Conservation (phyloP, 2,329 filamentous ascomycete genomes). For the Cryphonectria radicalis region DNA sequence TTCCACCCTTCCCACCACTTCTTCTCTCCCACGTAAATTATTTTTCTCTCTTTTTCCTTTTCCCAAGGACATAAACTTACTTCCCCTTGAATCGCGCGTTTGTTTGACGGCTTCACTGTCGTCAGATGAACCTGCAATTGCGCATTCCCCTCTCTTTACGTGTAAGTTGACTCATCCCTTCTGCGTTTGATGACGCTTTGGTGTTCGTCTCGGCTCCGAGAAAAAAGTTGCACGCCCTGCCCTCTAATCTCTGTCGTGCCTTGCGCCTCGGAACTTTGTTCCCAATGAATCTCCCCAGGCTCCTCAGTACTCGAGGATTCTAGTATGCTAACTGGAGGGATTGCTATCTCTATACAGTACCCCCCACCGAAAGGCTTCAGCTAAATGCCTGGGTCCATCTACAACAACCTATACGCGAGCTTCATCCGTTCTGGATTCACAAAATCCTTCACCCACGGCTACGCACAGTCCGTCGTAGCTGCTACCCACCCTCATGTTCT, state of each 20-base stretch:
- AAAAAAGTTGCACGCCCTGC: not conserved
- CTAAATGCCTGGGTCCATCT: constrained; percentile 84
- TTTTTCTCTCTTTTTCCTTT: constrained; percentile 25
- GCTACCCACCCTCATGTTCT: constrained; percentile 80
- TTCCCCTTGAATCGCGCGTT: constrained; percentile 68
- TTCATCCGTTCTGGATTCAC: constrained; percentile 97
- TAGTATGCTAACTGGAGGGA: constrained; percentile 22
- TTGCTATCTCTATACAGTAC: constrained; percentile 25
- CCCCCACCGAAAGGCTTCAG: constrained; percentile 65
- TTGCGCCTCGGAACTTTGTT: not conserved
- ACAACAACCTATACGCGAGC: constrained; percentile 71
- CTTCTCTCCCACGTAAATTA: not conserved
- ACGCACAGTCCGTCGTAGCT: constrained; percentile 96
- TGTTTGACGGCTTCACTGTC: constrained; percentile 83
- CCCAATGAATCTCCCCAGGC: not conserved
- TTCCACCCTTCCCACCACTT: not conserved
- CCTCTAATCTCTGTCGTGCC: not conserved
- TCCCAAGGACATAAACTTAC: constrained; percentile 26
- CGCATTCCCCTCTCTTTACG: constrained; percentile 62
- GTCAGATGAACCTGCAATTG: constrained; percentile 99
- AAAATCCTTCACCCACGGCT: constrained; percentile 96
- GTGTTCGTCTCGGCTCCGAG: constrained; percentile 14
- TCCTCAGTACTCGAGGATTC: not conserved
- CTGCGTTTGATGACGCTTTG: constrained; percentile 14
- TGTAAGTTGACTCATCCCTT: constrained; percentile 53